Conservation (phyloP, 495 filamentous ascomycete species). For the Ramalina peruviana region DNA sequence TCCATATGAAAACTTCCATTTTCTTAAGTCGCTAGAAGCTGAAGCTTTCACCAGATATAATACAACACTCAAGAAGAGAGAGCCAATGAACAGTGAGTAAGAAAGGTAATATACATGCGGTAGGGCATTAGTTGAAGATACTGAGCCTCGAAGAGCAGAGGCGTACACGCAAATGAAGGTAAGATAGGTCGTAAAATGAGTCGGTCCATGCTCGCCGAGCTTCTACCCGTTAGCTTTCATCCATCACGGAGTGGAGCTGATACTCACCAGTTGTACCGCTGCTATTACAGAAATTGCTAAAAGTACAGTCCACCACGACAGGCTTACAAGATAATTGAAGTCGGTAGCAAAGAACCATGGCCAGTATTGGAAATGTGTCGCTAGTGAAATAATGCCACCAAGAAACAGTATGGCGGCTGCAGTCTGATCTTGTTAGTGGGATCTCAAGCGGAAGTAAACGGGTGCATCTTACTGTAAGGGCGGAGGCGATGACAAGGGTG, state of each 20-base stretch:
- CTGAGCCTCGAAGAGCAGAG: neutral
- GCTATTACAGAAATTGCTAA: constrained; percentile 21
- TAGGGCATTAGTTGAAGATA: neutral
- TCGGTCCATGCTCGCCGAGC: constrained; percentile 3
- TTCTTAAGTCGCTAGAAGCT: constrained; percentile 18
- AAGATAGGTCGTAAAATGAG: constrained; percentile 2
- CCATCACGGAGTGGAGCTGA: neutral
- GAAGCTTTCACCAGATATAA: constrained; percentile 17
- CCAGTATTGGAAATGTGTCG: constrained; percentile 18
- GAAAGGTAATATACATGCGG: neutral
- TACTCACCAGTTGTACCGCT: constrained; percentile 29
- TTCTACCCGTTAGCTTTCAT: neutral
- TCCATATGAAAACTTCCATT: constrained; percentile 11
- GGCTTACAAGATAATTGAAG: constrained; percentile 21
- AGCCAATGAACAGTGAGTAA: neutral
- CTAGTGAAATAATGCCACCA: constrained; percentile 14
- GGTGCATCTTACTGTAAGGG: constrained; percentile 10
- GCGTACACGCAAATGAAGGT: constrained; percentile 3
- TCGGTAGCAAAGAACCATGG: constrained; percentile 19
- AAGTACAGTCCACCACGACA: constrained; percentile 23
- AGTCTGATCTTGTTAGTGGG: constrained; percentile 9
- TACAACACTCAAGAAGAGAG: constrained; percentile 5
- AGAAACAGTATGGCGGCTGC: constrained; percentile 23
- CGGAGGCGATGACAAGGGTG: constrained; percentile 20
- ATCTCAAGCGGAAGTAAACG: too few relatives aligned